Evolutionary conservation across 2,329 filamentous ascomycete species (phyloP).

Genomic region (Epichloe festucae): DNA sequence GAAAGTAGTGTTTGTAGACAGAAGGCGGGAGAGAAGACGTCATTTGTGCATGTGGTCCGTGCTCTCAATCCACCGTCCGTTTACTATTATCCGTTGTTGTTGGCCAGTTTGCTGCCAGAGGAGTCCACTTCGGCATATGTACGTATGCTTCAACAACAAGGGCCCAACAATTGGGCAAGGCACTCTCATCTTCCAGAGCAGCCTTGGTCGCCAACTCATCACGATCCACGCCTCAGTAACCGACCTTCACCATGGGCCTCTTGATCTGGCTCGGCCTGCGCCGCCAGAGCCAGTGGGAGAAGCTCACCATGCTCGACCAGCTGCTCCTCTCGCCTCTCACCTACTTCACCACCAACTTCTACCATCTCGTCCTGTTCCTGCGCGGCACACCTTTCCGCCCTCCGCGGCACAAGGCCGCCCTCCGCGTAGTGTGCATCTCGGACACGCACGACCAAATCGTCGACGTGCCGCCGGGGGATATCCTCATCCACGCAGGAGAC

Average conservation of each 20-base stretch:
- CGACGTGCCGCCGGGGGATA: slow-evolving; percentile 59
- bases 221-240: background rate
- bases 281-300: slow-evolving; percentile 34
- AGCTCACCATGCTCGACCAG: slow-evolving; percentile 43
- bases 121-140: too few relatives aligned
- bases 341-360: slow-evolving; percentile 47
- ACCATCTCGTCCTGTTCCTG: slow-evolving; percentile 51
- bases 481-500: slow-evolving; percentile 85
- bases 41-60: too few relatives aligned
- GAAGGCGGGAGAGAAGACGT: too few relatives aligned
- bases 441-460: slow-evolving; percentile 66
- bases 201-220: too few relatives aligned
- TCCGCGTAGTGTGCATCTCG: slow-evolving; percentile 77
- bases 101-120: too few relatives aligned
- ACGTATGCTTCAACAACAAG: too few relatives aligned
- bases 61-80: too few relatives aligned
- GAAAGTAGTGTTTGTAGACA: too few relatives aligned
- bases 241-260: slow-evolving; percentile 26
- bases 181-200: too few relatives aligned
- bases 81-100: too few relatives aligned
- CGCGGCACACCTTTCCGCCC: slow-evolving; percentile 52
- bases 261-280: slow-evolving; percentile 33
- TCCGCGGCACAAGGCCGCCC: slow-evolving; percentile 37
- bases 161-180: too few relatives aligned
- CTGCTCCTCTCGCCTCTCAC: slow-evolving; percentile 57